A percentile compares a stretch with the other conserved stretches of the same genome.
Evolutionary conservation across 768 basidiomycete genomes (phyloP).

Genomic region (Infundibulicybe gibba): DNA sequence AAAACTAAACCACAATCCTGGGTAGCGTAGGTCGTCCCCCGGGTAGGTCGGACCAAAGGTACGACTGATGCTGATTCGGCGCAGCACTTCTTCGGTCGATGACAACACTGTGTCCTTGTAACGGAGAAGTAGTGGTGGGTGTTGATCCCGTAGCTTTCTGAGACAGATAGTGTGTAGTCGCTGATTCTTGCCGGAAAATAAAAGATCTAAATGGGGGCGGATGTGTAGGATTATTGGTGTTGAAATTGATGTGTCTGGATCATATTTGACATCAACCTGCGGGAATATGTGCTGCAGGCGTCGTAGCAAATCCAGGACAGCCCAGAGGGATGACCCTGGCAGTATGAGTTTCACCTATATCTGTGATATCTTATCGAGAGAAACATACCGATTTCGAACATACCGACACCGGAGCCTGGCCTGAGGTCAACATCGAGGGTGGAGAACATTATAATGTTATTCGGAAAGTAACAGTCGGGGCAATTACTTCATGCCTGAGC

Average conservation of each 20-base stretch:
- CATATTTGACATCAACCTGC: slow-evolving; percentile 81
- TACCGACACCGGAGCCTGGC: slow-evolving; percentile 73
- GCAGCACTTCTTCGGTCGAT: slow-evolving; percentile 55
- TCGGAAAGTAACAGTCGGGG: neutral
- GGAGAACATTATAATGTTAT: slow-evolving; percentile 47
- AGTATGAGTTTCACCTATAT: slow-evolving; percentile 4
- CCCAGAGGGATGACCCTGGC: slow-evolving; percentile 76
- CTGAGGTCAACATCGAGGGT: slow-evolving; percentile 71
- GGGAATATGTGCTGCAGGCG: slow-evolving; percentile 68
- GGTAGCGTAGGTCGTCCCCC: slow-evolving; percentile 72
- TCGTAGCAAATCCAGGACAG: slow-evolving; percentile 64
- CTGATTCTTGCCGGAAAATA: slow-evolving; percentile 78
- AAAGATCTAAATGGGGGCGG: slow-evolving; percentile 79
- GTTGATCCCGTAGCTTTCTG: slow-evolving; percentile 60
- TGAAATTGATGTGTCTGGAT: slow-evolving; percentile 63
- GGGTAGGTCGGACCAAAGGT: slow-evolving; percentile 85
- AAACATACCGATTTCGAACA: slow-evolving; percentile 67
- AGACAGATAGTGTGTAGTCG: slow-evolving; percentile 77
- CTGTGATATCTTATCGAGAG: neutral
- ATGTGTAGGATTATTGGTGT: slow-evolving; percentile 78
- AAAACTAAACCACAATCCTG: slow-evolving; percentile 82
- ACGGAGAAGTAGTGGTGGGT: slow-evolving; percentile 63
- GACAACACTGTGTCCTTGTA: slow-evolving; percentile 67
- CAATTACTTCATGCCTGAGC: slow-evolving; percentile 4
- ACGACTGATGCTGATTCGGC: slow-evolving; percentile 62